A percentile compares a stretch with the other conserved stretches of the same genome.
These are phyloP conservation scores for Panellus pusillus DNA, from an alignment of 768 basidiomycete species.

Conservation along the genomic window DNA sequence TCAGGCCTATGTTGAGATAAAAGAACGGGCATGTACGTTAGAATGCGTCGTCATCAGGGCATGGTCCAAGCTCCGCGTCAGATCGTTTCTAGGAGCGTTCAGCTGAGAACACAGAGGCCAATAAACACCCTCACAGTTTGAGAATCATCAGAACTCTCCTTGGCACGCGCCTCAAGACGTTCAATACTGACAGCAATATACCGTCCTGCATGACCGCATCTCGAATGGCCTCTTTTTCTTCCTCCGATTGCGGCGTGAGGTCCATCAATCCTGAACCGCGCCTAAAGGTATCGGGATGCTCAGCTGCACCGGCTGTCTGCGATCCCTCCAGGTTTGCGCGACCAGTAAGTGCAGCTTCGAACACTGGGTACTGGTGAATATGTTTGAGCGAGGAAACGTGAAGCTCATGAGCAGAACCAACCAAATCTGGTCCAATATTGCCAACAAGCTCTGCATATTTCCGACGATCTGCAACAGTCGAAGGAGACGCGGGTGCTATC, in stretches of 20 bases:
- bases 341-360: constrained; percentile 94
- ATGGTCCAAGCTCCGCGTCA: constrained; percentile 70
- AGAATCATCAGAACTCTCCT: constrained; percentile 80
- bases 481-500: constrained; percentile 68
- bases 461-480: constrained; percentile 64
- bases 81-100: constrained; percentile 7
- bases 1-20: background rate
- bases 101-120: constrained; percentile 34
- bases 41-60: constrained; percentile 88
- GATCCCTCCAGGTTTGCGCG: constrained; percentile 72
- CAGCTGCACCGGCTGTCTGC: constrained; percentile 43
- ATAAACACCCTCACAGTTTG: constrained; percentile 82
- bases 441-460: constrained; percentile 91
- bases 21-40: constrained; percentile 42
- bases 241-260: constrained; percentile 65
- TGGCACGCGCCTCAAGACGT: constrained; percentile 84
- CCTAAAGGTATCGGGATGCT: constrained; percentile 39
- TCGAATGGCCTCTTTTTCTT: constrained; percentile 80
- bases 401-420: constrained; percentile 36
- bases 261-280: constrained; percentile 81
- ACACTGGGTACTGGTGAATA: constrained; percentile 75
- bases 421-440: constrained; percentile 85
- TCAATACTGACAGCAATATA: constrained; percentile 79
- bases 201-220: constrained; percentile 85
- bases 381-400: background rate